Evolutionary conservation across 805 yeast species (phyloP).

Genomic region (Metschnikowia henanensis): DNA sequence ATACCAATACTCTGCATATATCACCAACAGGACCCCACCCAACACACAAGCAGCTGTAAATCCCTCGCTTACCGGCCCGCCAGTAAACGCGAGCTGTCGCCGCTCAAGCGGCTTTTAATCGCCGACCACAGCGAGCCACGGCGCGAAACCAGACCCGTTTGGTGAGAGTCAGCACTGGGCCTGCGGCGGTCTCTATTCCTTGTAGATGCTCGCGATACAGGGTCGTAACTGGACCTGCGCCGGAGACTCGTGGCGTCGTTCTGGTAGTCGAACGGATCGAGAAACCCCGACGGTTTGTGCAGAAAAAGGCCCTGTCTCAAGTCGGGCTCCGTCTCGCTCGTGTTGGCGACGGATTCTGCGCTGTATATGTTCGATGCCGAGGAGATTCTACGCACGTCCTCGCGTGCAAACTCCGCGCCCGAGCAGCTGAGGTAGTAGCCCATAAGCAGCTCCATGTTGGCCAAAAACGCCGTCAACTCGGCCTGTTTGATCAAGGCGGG

Average conservation of each 20-base stretch:
- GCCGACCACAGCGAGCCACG: constrained; percentile 9
- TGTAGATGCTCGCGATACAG: constrained; percentile 1
- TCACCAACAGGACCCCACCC: no score
- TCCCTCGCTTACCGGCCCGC: not conserved
- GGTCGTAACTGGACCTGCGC: not conserved
- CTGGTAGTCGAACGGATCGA: constrained; percentile 12
- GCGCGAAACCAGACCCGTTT: not conserved
- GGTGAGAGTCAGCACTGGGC: not conserved
- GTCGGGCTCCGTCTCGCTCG: not conserved
- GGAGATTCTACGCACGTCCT: not conserved
- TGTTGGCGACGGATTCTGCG: constrained; percentile 1
- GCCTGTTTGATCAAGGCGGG: constrained; percentile 56
- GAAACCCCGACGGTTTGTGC: constrained; percentile 6
- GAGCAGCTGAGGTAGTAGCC: constrained; percentile 7
- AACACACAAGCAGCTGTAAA: no score
- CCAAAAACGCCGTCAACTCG: constrained; percentile 61
- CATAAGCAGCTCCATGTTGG: constrained; percentile 21
- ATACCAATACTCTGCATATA: constrained; percentile 86
- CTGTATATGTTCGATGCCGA: not conserved
- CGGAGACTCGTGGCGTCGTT: constrained; percentile 6
- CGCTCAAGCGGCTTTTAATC: constrained; percentile 4
- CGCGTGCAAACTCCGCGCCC: constrained; percentile 7
- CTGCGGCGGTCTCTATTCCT: not conserved
- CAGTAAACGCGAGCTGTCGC: not conserved
- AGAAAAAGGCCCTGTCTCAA: not conserved